Conservation (phyloP, 2,329 filamentous ascomycete species). For the Diaporthe capsici region DNA sequence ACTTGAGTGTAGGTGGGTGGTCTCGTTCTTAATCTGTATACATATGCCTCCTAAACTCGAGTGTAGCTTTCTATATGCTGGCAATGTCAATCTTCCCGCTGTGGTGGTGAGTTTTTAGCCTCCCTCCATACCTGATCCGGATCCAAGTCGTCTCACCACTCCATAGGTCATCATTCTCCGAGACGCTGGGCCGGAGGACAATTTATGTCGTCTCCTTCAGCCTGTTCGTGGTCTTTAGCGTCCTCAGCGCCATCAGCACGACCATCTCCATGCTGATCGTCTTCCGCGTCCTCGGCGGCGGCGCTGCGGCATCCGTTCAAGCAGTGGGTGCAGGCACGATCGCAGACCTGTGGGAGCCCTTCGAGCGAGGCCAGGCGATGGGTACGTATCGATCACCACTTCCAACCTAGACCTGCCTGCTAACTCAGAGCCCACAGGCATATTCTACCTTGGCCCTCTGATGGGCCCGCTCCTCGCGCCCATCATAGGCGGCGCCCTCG, state of each 20-base stretch:
- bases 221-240: slow-evolving; percentile 79
- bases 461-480: slow-evolving; percentile 82
- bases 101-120: slow-evolving; percentile 72
- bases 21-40: too few species aligned
- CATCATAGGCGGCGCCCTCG: slow-evolving; percentile 81
- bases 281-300: slow-evolving; percentile 81
- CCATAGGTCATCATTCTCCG: slow-evolving; percentile 77
- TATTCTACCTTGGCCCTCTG: slow-evolving; percentile 86
- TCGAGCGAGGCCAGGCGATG: slow-evolving; percentile 84
- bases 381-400: slow-evolving; percentile 54
- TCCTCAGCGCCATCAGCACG: slow-evolving; percentile 76
- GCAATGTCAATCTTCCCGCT: slow-evolving; percentile 87
- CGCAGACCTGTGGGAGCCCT: slow-evolving; percentile 82
- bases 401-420: neutral
- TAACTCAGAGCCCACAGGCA: slow-evolving; percentile 6
- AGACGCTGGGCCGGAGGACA: slow-evolving; percentile 79
- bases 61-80: slow-evolving; percentile 85
- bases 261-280: slow-evolving; percentile 83
- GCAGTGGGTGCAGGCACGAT: slow-evolving; percentile 88
- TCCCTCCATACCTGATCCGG: neutral
- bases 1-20: slow-evolving; percentile 72
- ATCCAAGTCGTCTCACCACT: neutral
- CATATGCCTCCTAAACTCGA: slow-evolving; percentile 62
- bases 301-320: slow-evolving; percentile 84
- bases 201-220: slow-evolving; percentile 83